These are phyloP conservation scores for Acmispon strigosus DNA, from an alignment of 306 rosid genomes.

Conservation along the genomic window DNA sequence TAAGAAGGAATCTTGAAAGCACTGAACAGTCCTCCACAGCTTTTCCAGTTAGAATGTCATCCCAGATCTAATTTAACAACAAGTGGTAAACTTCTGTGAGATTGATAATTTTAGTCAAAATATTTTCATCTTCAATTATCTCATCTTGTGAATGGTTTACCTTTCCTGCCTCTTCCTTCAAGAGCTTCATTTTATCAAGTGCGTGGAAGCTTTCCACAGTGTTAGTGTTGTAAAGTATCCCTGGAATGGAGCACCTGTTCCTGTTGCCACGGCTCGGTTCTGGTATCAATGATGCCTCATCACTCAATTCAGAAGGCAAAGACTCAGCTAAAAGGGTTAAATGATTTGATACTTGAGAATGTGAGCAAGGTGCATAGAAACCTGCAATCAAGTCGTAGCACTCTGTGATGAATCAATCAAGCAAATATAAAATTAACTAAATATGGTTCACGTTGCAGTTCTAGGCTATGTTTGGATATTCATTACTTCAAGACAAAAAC, in stretches of 20 bases:
- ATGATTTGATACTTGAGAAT: slow-evolving; percentile 74
- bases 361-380: slow-evolving; percentile 89
- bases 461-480: too few relatives aligned
- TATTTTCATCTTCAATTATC: neutral
- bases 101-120: neutral
- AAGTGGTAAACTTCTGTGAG: slow-evolving; percentile 13
- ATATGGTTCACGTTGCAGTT: neutral
- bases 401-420: slow-evolving; percentile 4
- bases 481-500: too few relatives aligned
- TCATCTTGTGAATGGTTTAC: slow-evolving; percentile 26
- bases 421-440: neutral
- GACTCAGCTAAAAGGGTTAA: slow-evolving; percentile 76
- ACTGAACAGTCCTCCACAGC: slow-evolving; percentile 78
- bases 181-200: slow-evolving; percentile 57
- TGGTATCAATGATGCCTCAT: slow-evolving; percentile 36
- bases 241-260: slow-evolving; percentile 70
- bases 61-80: slow-evolving; percentile 67
- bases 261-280: slow-evolving; percentile 56
- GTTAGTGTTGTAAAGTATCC: slow-evolving; percentile 78
- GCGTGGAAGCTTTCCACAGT: slow-evolving; percentile 69
- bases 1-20: slow-evolving; percentile 76
- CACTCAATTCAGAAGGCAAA: slow-evolving; percentile 59
- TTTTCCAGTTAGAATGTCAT: slow-evolving; percentile 71
- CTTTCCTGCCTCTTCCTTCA: slow-evolving; percentile 73
- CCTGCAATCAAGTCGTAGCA: slow-evolving; percentile 41